Base-by-base conservation (phyloP, 148 eudicot genomes). In the Limonium bicolor region DNA sequence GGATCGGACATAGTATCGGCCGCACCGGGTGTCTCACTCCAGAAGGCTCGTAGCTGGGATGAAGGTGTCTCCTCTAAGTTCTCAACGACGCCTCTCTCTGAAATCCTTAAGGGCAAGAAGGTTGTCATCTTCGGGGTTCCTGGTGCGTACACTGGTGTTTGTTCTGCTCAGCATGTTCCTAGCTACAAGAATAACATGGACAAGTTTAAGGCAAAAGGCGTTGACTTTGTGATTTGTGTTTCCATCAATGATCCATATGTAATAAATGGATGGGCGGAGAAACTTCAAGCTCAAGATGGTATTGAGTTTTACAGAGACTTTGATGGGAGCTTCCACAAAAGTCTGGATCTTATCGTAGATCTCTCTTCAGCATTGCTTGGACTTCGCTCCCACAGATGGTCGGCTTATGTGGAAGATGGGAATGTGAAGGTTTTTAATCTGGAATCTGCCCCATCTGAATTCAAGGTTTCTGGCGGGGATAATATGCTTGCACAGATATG, bases 91-190 rank as follows among this genome's bases (percentile, higher is more conserved):
- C 66, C 95, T 45, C 62, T 90, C 46, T 54, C 60, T 2, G 76
- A 84, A 54, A 71, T 90, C 39, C 80, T 90, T 64, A 84, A 90
- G 97, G 95, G 76, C 36, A 90, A 80, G 64, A 90, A 90, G 62
- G 73, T 90, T 50, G 93, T 75, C 48, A 80, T 90, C 55, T 90
- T 90, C 63, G 97, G 97, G n/a, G 85, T 90, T 10, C 97, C 97
- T 56, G 99, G 99, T 60, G 99, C 99, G 25, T 78, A 53, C 43
- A 92, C 99, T 20, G 95, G 99, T 41, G 94, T 92, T 61, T 92
- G 99, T 58, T 78, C 99, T 16, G 43, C 76, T 48, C 95, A 92
- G 64, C 99, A 92, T 29, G 94, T 92, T 25, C 95, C 99, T 4
- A 85, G 99, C 49, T 92, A 81, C 78, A 92, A 85, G 74, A 76